Evolutionary conservation across 1,139 yeast genomes (phyloP).

Genomic region (Pichia sp.): DNA sequence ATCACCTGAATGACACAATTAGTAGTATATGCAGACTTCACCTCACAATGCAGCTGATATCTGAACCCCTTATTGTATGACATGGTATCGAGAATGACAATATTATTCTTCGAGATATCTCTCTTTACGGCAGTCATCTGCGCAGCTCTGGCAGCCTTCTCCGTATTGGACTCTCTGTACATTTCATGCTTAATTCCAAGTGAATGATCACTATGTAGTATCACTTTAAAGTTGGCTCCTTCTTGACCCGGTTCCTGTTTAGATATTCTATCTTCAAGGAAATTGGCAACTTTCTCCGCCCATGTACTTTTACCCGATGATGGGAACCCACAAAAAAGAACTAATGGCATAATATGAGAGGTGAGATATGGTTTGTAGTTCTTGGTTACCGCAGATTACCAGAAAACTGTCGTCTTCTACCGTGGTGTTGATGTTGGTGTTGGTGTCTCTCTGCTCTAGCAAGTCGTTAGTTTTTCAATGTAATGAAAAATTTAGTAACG

Average conservation of each 20-base stretch:
- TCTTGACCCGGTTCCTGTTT: conserved; percentile 34
- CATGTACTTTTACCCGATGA: conserved; percentile 76
- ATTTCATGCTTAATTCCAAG: conserved; percentile 64
- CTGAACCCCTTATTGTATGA: conserved; percentile 94
- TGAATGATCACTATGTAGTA: conserved; percentile 69
- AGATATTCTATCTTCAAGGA: conserved; percentile 45
- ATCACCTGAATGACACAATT: conserved; percentile 79
- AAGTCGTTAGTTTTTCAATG: no score
- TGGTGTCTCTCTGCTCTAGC: no score
- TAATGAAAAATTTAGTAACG: no score
- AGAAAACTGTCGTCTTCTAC: no score
- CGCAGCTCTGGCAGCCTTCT: conserved; percentile 74
- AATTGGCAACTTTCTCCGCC: no score
- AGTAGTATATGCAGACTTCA: conserved; percentile 75
- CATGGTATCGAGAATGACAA: conserved; percentile 79
- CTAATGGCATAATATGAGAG: conserved; percentile 92
- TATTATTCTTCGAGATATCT: conserved; percentile 56
- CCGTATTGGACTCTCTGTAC: conserved; percentile 63
- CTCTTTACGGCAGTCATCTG: conserved; percentile 89
- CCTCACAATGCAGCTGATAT: conserved; percentile 90
- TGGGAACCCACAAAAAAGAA: conserved; percentile 80
- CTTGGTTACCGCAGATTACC: no score
- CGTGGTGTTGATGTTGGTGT: no score
- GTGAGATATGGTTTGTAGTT: no score
- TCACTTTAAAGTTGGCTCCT: conserved; percentile 51